Percentiles rank a stretch among this genome's conserved stretches.
Evolutionary conservation across 2,329 filamentous ascomycete species (phyloP).

Genomic region (Botrytis fragariae): DNA sequence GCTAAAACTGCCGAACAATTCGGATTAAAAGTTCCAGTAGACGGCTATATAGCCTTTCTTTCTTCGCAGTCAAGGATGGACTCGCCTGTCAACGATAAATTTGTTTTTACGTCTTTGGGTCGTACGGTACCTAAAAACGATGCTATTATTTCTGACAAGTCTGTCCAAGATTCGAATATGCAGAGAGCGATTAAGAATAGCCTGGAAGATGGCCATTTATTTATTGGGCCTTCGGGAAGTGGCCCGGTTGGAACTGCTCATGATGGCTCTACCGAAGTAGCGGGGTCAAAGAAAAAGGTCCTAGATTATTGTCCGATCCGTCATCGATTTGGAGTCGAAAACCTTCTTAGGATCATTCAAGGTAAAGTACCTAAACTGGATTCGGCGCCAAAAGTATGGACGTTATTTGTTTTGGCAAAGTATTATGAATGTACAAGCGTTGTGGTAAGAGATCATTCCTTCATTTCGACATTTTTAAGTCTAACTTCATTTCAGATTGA

Average conservation of each 20-base stretch:
- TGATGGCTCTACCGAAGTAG: background rate
- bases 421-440: constrained; percentile 52
- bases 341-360: constrained; percentile 58
- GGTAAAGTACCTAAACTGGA: constrained; percentile 55
- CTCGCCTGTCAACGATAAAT: background rate
- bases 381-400: constrained; percentile 65
- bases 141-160: too few species aligned
- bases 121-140: background rate
- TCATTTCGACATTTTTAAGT: constrained; percentile 4
- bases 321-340: constrained; percentile 61
- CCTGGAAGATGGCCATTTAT: background rate
- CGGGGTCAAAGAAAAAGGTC: constrained; percentile 30
- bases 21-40: background rate
- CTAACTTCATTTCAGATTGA: constrained; percentile 37
- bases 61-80: background rate
- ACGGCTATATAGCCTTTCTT: background rate
- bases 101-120: background rate
- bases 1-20: background rate
- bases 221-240: background rate
- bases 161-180: background rate
- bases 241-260: background rate
- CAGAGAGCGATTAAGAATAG: background rate
- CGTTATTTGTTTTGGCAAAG: constrained; percentile 60
- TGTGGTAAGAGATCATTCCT: constrained; percentile 41
- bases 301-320: constrained; percentile 63